Evolutionary conservation across 352 stramenopile genomes (phyloP), one percentile per base, ranked within the genome.

Genomic region (Globisporangium barbulae): DNA sequence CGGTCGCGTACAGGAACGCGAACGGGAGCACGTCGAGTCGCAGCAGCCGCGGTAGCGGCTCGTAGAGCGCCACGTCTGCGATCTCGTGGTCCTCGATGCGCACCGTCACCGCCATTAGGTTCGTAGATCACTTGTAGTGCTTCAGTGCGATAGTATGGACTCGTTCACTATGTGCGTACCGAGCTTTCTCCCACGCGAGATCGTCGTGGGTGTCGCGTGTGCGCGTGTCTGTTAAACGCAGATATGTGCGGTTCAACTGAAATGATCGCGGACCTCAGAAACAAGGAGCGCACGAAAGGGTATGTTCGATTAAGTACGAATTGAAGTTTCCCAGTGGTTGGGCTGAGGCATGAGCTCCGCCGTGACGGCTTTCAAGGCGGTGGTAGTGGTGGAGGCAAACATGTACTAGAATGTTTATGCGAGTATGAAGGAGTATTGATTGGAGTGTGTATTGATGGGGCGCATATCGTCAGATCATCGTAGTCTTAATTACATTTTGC

Each of bases 391-490:
- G 39, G 5, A 13, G 12, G 25, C 25, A 28, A 28, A 28, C 25
- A 28, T n/a, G 12, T 44, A 5, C 39, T 6, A n/a, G 39, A 17
- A 44, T n/a, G 3, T n/a, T 17, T 13, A 44, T 13, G 9, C 35
- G 35, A 41, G 35, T 15, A 41, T 12, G 35, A 41, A 13, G 2
- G 35, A n/a, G 39, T 45, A n/a, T n/a, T 45, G 12, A n/a, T 45
- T 12, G 1, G 3, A n/a, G 41, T 22, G 41, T 10, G 5, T 19
- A 6, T n/a, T 15, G 13, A 6, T 19, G 13, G 12, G 22, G 41
- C 41, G 15, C 41, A 61, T 67, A 67, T 83, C 76, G 77, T 91
- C 84, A 83, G 84, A 90, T 93, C 84, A 93, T 93, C 84, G 84
- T 93, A 93, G 84, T 93, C 84, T 91, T 90, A 67, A 66, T 70